Evolutionary conservation across 2,329 filamentous ascomycete genomes (phyloP).

Genomic region (Ceratocystis colombiana): DNA sequence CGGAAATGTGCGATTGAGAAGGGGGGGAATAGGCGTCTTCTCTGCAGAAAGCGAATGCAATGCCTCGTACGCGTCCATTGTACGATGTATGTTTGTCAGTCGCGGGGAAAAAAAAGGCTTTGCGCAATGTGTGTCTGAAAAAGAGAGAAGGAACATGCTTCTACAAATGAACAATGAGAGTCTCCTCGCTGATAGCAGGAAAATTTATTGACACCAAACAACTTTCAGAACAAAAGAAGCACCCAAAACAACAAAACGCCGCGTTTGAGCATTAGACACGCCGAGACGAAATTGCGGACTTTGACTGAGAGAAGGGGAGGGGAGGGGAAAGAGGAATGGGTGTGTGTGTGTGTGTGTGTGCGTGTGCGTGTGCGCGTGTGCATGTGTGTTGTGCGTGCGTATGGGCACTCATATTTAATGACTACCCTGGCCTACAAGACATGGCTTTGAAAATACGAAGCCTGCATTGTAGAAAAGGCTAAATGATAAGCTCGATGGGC

Average conservation of each 20-base stretch:
- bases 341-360: neutral
- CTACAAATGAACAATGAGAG: neutral
- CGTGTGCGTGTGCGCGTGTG: neutral
- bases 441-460: conserved; percentile 5
- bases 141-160: neutral
- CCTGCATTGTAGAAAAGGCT: neutral
- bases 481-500: neutral
- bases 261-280: neutral
- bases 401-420: neutral
- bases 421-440: neutral
- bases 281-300: conserved; percentile 3
- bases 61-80: neutral
- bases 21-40: neutral
- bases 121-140: neutral
- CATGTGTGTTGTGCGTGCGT: too few relatives aligned
- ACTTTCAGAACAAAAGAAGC: neutral
- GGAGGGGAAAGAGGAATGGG: neutral
- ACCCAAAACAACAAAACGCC: neutral
- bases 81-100: neutral
- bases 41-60: neutral
- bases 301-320: neutral
- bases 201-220: neutral
- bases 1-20: neutral
- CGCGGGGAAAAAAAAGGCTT: neutral
- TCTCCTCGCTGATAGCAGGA: neutral